Evolutionary conservation across 371 early-diverging fungal species (phyloP).

Genomic region (Mucor ambiguus): DNA sequence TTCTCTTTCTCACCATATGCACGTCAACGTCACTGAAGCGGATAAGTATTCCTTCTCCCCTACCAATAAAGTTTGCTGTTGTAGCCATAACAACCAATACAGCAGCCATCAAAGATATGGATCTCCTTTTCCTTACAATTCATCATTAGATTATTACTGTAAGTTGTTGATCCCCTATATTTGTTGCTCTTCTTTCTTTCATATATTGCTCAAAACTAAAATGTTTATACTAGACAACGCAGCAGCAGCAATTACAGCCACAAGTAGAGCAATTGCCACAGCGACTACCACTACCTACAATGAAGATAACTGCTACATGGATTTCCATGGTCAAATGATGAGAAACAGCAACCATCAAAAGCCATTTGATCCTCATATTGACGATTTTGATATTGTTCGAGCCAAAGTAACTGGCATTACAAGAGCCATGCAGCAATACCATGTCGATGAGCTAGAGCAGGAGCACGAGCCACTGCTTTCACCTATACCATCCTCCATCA

Average conservation of each 20-base stretch:
- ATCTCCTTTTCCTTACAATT: conserved; percentile 5
- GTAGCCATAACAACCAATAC: background rate
- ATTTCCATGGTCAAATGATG: background rate
- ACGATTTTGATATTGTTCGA: conserved; percentile 16
- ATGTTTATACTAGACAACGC: background rate
- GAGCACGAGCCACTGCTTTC: background rate
- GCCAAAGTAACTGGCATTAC: conserved; percentile 18
- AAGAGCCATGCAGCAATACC: conserved; percentile 19
- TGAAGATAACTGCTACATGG: background rate
- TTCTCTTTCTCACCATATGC: background rate
- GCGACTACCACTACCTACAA: background rate
- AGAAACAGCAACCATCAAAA: background rate
- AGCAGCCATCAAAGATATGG: background rate
- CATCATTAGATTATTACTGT: conserved; percentile 2
- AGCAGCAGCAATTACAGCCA: background rate
- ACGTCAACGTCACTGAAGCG: conserved; percentile 1
- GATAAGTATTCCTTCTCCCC: conserved; percentile 1
- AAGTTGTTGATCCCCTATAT: conserved; percentile 3
- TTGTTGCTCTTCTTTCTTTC: background rate
- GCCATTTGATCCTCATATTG: conserved; percentile 14
- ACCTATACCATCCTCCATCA: background rate
- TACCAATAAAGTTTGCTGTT: background rate
- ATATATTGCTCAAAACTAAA: background rate
- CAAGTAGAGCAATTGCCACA: background rate
- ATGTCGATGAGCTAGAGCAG: conserved; percentile 13